A percentile compares a stretch with the other conserved stretches of the same genome.
Evolutionary conservation across 225 moss, liverwort and hornwort genomes (phyloP).

Genomic region (Straminergon stramineum): DNA sequence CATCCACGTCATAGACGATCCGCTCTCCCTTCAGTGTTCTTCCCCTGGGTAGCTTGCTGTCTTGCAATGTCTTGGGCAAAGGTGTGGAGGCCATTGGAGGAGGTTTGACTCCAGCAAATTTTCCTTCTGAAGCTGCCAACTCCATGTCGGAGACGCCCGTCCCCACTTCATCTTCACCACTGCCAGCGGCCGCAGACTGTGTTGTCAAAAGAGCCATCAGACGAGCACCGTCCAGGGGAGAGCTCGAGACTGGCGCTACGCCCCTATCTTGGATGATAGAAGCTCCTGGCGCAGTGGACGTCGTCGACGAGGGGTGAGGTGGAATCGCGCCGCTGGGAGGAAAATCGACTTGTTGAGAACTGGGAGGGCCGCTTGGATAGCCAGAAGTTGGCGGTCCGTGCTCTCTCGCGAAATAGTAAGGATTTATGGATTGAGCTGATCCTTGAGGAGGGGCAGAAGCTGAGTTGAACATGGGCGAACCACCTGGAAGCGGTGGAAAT

Average conservation of each 20-base stretch:
- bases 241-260: conserved; percentile 56
- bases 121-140: conserved; percentile 40
- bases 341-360: conserved; percentile 19
- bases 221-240: conserved; percentile 89
- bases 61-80: conserved; percentile 40
- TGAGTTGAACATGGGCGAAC: conserved; percentile 18
- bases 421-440: conserved; percentile 33
- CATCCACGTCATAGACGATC: conserved; percentile 78
- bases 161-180: conserved; percentile 58
- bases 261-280: conserved; percentile 28
- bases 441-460: conserved; percentile 27
- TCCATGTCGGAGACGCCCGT: conserved; percentile 23
- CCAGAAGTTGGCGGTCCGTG: conserved; percentile 52
- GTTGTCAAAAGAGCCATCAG: conserved; percentile 97
- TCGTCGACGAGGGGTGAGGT: conserved; percentile 38
- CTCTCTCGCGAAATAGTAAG: conserved; percentile 69
- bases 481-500: conserved; percentile 44
- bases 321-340: conserved; percentile 38
- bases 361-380: conserved; percentile 48
- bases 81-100: conserved; percentile 52
- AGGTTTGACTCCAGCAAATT: conserved; percentile 54
- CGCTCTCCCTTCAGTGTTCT: conserved; percentile 67
- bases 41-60: conserved; percentile 69
- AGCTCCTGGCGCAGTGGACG: conserved; percentile 13
- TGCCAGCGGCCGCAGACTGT: conserved; percentile 62